A percentile compares a stretch with the other conserved stretches of the same genome.
phyloP scores from a whole-genome alignment of 306 rosid species.

The Cucumis sativus region DNA sequence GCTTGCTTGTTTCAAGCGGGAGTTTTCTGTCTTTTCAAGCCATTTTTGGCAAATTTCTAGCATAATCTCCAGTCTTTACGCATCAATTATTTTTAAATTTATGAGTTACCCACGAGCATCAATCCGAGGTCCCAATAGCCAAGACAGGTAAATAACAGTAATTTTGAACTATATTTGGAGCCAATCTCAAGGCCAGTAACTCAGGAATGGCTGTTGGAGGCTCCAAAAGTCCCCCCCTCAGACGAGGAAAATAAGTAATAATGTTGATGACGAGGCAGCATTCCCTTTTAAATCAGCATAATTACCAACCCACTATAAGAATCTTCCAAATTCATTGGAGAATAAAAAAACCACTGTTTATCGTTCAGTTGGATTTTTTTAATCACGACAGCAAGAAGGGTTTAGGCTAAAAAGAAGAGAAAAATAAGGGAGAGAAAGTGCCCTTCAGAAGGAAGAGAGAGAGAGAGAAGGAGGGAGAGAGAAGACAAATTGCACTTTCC shows the following conservation, averaged over 20 bases:
- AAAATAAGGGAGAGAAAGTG: not conserved
- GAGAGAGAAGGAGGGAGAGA: not conserved
- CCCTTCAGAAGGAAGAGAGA: not conserved
- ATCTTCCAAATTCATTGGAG: conserved; percentile 78
- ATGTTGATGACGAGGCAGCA: conserved; percentile 1
- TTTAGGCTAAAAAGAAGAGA: not conserved
- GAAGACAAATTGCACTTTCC: conserved; percentile 17
- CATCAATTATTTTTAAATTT: not conserved
- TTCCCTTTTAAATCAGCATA: conserved; percentile 19
- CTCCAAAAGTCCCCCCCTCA: not conserved
- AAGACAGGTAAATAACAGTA: not conserved
- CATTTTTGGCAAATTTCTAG: not conserved
- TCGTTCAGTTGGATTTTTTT: conserved; percentile 27
- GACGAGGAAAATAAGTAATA: conserved; percentile 8
- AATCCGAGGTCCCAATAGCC: not conserved
- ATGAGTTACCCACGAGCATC: not conserved
- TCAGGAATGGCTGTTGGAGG: conserved; percentile 9
- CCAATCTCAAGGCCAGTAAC: not conserved
- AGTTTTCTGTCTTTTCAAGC: not conserved
- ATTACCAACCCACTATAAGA: conserved; percentile 28
- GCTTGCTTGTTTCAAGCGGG: not conserved
- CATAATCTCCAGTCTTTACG: not conserved
- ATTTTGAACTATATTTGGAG: not conserved
- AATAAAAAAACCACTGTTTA: conserved; percentile 33
- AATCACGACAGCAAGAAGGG: conserved; percentile 12